Evolutionary conservation across 2,329 filamentous ascomycete species (phyloP), one percentile per base, ranked within the genome.

Genomic region (Beauveria medogensis): DNA sequence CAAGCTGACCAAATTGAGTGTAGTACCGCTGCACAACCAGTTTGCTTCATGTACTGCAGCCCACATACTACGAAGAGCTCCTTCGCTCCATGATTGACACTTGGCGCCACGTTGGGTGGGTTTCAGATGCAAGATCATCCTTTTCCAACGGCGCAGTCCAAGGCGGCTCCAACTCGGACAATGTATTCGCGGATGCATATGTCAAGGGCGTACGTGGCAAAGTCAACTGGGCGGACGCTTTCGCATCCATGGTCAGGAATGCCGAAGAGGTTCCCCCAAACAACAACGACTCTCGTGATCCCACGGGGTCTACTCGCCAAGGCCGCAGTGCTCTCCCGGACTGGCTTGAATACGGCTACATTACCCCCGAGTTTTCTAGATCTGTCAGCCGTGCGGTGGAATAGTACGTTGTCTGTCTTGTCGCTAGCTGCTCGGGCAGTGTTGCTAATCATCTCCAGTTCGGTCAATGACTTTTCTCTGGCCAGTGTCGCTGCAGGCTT

Each of bases 131-230:
- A 0, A 81, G 87, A 12, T 88, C 85, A 0, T 87, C 83, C 1
- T 86, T 89, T 70, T 87, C 77, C 74, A 90, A 89, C 64, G 88
- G 88, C 10, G 82, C 83, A 18, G 82, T 84, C 0, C 87, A 90
- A 69, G 87, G 86, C 12, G 88, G 88, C 8, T 87, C 82, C 14
- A 90, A 90, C 67, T 82, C 83, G 4, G 87, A 91, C 69, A 90
- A 88, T 61, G 81, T 91, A 4, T 80, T 91, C 18, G 87, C 87
- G 2, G 88, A 91, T 67, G 88, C 87, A 0, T 90, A 83, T 64
- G 79, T 89, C 34, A 90, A 90, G 69, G 85, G 86, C 0, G 80
- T 90, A 3, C 76, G 80, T 14, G 85, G 84, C 5, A 74, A 74
- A 4, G 75, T 91, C 48, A 76, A 90, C 70, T 91, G 87, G 88